A percentile compares a stretch with the other conserved stretches of the same genome.
Conservation (phyloP, 257 asterid species). For the Solanum bulbocastanum region DNA sequence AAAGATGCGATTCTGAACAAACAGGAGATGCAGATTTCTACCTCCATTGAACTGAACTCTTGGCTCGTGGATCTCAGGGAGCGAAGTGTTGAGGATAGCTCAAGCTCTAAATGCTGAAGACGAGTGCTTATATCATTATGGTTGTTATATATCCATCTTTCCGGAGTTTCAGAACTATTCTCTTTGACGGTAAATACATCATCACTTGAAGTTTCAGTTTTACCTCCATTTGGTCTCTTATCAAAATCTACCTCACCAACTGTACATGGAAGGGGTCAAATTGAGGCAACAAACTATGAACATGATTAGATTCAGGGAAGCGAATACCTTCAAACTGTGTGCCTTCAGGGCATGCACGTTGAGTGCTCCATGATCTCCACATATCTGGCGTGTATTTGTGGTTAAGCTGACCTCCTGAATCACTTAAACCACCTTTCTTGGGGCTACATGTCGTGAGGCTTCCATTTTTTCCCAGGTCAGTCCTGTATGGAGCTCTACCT, state of each 20-base stretch:
- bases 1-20: not conserved
- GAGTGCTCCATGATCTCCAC: constrained; percentile 69
- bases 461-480: constrained; percentile 27
- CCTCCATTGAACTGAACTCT: constrained; percentile 37
- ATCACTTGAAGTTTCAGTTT: constrained; percentile 17
- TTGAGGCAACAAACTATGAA: not conserved
- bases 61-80: constrained; percentile 44
- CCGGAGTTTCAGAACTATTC: constrained; percentile 20
- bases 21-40: constrained; percentile 7
- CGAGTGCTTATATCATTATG: constrained; percentile 34
- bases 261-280: constrained; percentile 24
- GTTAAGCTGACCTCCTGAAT: constrained; percentile 16
- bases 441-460: constrained; percentile 10
- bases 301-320: not conserved
- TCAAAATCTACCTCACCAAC: constrained; percentile 69
- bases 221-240: constrained; percentile 14
- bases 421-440: constrained; percentile 10
- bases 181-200: constrained; percentile 16
- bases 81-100: constrained; percentile 53
- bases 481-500: constrained; percentile 10
- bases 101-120: constrained; percentile 53
- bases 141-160: constrained; percentile 19
- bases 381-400: constrained; percentile 40
- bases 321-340: constrained; percentile 55
- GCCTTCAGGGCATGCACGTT: constrained; percentile 40